phyloP scores from a whole-genome alignment of 768 basidiomycete species.

The Lentinula detonsa region DNA sequence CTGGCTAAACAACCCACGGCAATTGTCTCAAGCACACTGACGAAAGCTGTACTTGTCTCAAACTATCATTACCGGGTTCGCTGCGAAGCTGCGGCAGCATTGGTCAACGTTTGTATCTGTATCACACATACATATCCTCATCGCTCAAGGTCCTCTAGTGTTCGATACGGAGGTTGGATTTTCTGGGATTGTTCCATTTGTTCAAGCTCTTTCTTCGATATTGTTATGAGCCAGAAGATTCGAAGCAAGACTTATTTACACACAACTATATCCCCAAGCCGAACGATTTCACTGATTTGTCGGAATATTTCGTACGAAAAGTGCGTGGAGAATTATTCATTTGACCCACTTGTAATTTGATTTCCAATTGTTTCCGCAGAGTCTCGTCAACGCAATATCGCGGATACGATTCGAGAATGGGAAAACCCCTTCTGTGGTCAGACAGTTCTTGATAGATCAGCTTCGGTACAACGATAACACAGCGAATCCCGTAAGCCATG shows the following conservation, averaged over 20 bases:
- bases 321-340: constrained; percentile 32
- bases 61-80: constrained; percentile 97
- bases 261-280: constrained; percentile 92
- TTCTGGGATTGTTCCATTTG: constrained; percentile 89
- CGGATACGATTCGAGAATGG: constrained; percentile 83
- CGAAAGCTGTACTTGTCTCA: constrained; percentile 88
- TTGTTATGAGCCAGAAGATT: constrained; percentile 84
- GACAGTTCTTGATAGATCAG: constrained; percentile 86
- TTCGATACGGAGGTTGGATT: constrained; percentile 75
- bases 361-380: constrained; percentile 31
- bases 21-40: constrained; percentile 86
- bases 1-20: constrained; percentile 75
- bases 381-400: constrained; percentile 76
- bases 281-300: constrained; percentile 87
- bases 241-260: constrained; percentile 74
- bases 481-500: constrained; percentile 66
- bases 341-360: not conserved
- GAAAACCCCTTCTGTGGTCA: constrained; percentile 79
- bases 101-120: constrained; percentile 57
- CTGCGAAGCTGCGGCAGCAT: constrained; percentile 85
- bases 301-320: constrained; percentile 95
- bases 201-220: constrained; percentile 92
- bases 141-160: constrained; percentile 45
- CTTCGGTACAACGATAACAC: constrained; percentile 96
- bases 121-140: constrained; percentile 3